phyloP scores from a whole-genome alignment of 2,329 filamentous ascomycete species.

The Fusarium sublunatum region DNA sequence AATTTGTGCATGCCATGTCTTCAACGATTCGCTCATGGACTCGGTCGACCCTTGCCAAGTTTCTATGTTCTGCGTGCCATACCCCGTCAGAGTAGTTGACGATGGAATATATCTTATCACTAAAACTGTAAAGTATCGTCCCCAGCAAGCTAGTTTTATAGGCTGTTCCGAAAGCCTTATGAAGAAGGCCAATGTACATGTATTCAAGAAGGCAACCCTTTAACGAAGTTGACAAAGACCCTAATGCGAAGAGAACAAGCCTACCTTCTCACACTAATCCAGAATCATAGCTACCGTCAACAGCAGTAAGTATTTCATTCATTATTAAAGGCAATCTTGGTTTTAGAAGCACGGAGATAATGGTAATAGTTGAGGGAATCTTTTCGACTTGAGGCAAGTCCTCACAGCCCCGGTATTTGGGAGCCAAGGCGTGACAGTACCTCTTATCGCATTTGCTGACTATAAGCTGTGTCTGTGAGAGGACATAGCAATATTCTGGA shows the following conservation, averaged over 20 bases:
- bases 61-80: too few relatives aligned
- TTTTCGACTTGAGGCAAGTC: not conserved
- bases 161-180: conserved; percentile 24
- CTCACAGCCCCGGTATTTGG: not conserved
- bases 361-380: conserved; percentile 6
- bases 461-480: conserved; percentile 15
- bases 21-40: too few relatives aligned
- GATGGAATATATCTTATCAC: too few relatives aligned
- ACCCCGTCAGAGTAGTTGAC: too few relatives aligned
- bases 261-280: conserved; percentile 8
- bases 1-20: too few relatives aligned
- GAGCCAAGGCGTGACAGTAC: not conserved
- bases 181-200: conserved; percentile 20
- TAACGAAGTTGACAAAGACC: not conserved
- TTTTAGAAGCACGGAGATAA: not conserved
- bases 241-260: conserved; percentile 18
- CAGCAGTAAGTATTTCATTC: conserved; percentile 9
- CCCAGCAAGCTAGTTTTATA: too few relatives aligned
- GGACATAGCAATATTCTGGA: conserved; percentile 8
- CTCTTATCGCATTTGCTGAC: conserved; percentile 15
- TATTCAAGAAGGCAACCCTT: not conserved
- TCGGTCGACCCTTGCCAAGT: too few relatives aligned
- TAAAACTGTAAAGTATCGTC: too few relatives aligned
- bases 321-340: not conserved
- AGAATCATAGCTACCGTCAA: conserved; percentile 18